Evolutionary conservation across 1,284 basidiomycete species (phyloP).

Genomic region (Cutaneotrichosporon sp.): DNA sequence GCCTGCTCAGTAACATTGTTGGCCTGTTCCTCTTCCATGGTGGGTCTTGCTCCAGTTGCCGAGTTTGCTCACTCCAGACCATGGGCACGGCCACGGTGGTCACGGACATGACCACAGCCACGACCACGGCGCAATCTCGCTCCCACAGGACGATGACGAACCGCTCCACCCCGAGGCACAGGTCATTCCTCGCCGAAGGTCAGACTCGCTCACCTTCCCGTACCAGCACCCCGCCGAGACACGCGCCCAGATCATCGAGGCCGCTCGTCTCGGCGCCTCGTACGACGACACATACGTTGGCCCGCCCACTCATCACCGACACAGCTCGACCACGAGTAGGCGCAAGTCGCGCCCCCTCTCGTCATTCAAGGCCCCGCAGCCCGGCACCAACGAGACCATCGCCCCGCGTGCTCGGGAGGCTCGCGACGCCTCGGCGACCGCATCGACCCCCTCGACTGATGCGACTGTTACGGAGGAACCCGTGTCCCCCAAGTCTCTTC

Average conservation of each 20-base stretch:
- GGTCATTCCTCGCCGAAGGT: slow-evolving; percentile 26
- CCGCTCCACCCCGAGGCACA: slow-evolving; percentile 13
- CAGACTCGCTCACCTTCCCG: slow-evolving; percentile 35
- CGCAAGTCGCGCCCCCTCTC: slow-evolving; percentile 4
- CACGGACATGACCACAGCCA: slow-evolving; percentile 60
- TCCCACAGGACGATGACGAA: slow-evolving; percentile 25
- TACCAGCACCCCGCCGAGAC: slow-evolving; percentile 75
- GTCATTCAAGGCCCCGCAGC: slow-evolving; percentile 18
- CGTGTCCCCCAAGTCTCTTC: background rate
- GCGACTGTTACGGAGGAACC: slow-evolving; percentile 14
- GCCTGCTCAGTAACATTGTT: slow-evolving; percentile 85
- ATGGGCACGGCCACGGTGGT: slow-evolving; percentile 59
- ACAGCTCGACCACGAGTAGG: slow-evolving; percentile 14
- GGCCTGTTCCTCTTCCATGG: slow-evolving; percentile 95
- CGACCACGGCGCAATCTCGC: slow-evolving; percentile 32
- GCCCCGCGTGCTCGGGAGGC: slow-evolving; percentile 23
- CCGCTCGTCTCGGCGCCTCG: slow-evolving; percentile 55
- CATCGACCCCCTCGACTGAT: slow-evolving; percentile 21
- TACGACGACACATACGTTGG: slow-evolving; percentile 20
- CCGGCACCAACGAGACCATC: slow-evolving; percentile 33
- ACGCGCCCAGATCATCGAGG: slow-evolving; percentile 78
- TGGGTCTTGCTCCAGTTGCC: slow-evolving; percentile 44
- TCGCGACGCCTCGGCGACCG: slow-evolving; percentile 4
- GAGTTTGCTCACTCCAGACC: slow-evolving; percentile 53
- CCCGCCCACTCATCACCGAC: slow-evolving; percentile 25